These are phyloP conservation scores for Termitomyces sp. DNA, from an alignment of 768 basidiomycete genomes.

Conservation along the genomic window DNA sequence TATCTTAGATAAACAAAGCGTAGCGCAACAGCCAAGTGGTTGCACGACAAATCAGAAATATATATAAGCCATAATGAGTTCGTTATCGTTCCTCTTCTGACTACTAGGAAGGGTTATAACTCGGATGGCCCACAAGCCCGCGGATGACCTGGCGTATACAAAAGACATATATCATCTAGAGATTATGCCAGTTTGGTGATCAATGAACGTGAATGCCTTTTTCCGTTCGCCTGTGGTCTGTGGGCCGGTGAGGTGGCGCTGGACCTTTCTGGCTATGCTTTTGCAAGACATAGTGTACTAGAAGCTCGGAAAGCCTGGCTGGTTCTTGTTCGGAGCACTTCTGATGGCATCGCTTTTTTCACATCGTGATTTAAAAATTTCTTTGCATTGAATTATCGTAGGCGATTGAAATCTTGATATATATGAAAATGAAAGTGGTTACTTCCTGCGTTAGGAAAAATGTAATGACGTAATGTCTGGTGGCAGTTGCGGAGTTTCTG, in stretches of 20 bases:
- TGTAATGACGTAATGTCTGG: too few species aligned
- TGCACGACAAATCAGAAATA: slow-evolving; percentile 77
- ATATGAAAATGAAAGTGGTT: too few species aligned
- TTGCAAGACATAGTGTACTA: background rate
- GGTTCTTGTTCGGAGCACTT: background rate
- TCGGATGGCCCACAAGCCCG: too few species aligned
- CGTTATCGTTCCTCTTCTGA: background rate
- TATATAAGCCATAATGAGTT: too few species aligned
- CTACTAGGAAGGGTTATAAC: too few species aligned
- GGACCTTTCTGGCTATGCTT: background rate
- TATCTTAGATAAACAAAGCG: background rate
- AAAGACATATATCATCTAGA: background rate
- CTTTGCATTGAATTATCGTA: too few species aligned
- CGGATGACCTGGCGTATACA: background rate
- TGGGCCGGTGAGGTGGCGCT: background rate
- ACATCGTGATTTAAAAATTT: too few species aligned
- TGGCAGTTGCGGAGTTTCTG: too few species aligned
- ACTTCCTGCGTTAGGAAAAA: too few species aligned
- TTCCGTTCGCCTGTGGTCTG: background rate
- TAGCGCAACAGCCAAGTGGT: slow-evolving; percentile 77
- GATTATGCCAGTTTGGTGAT: too few species aligned
- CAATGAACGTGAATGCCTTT: background rate
- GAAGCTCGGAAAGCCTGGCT: background rate
- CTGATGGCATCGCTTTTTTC: too few species aligned
- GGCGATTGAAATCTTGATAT: too few species aligned